Evolutionary conservation across 371 early-diverging fungal genomes (phyloP).

Genomic region (Mucor saturninus): DNA sequence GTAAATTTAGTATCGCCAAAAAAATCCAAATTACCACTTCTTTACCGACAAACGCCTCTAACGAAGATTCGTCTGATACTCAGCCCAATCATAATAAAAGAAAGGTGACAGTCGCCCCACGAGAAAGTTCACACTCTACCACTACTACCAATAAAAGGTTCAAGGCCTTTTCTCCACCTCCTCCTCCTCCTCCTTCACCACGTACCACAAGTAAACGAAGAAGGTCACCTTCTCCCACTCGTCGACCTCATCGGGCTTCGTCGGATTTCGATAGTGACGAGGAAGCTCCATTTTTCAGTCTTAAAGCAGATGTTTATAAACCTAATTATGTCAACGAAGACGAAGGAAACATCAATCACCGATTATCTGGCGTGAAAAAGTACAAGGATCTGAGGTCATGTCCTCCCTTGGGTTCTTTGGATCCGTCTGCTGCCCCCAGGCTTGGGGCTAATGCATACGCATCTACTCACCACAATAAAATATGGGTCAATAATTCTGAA

Average conservation of each 20-base stretch:
- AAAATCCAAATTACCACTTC: conserved; percentile 12
- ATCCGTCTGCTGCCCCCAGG: too few species aligned
- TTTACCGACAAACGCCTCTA: not conserved
- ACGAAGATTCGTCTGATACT: not conserved
- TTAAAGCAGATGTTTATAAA: not conserved
- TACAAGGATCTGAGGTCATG: not conserved
- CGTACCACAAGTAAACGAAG: not conserved
- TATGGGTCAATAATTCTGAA: not conserved
- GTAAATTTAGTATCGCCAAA: conserved; percentile 3
- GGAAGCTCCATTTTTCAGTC: not conserved
- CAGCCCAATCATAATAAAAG: not conserved
- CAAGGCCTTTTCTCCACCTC: not conserved
- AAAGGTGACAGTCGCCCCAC: not conserved
- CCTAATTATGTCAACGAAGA: not conserved
- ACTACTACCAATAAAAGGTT: not conserved
- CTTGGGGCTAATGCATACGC: too few species aligned
- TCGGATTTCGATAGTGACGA: not conserved
- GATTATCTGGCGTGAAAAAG: not conserved
- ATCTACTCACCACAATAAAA: not conserved
- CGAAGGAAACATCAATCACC: not conserved
- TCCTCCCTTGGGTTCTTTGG: not conserved
- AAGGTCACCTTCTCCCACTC: not conserved
- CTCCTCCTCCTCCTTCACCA: not conserved
- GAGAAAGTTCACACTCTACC: not conserved
- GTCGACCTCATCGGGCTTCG: not conserved